Conservation (phyloP, 75 land plant species). For the Adiantum capillusveneris region DNA sequence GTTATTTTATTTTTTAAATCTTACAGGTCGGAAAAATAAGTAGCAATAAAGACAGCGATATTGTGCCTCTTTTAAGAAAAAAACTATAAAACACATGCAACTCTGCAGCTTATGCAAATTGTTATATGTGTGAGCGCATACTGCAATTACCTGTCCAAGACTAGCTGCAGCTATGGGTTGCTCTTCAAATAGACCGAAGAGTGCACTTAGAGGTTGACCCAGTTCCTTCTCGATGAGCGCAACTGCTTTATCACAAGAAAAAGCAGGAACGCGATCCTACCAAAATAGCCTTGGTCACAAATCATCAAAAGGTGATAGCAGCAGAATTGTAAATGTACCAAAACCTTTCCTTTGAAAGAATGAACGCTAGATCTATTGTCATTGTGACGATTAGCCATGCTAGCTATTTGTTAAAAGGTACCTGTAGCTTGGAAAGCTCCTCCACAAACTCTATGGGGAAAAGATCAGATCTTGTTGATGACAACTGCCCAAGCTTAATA, state of each 20-base stretch:
- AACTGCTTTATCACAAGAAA: constrained; percentile 72
- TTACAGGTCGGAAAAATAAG: too few relatives aligned
- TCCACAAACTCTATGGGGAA: constrained; percentile 92
- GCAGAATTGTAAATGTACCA: background rate
- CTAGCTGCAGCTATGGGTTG: constrained; percentile 97
- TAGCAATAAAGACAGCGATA: too few relatives aligned
- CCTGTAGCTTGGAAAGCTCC: constrained; percentile 96
- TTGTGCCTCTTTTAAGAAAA: too few relatives aligned
- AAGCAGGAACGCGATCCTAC: constrained; percentile 96
- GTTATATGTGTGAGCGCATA: too few relatives aligned
- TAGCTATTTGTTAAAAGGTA: constrained; percentile 7
- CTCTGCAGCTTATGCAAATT: too few relatives aligned
- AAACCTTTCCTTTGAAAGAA: background rate
- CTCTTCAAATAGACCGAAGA: constrained; percentile 79
- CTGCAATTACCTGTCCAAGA: constrained; percentile 99
- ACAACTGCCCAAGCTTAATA: constrained; percentile 89
- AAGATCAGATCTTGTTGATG: constrained; percentile 91
- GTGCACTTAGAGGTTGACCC: constrained; percentile 52
- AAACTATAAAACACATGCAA: too few relatives aligned
- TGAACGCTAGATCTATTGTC: background rate
- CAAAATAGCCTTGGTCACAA: background rate
- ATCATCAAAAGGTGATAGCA: background rate
- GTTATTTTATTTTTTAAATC: too few relatives aligned
- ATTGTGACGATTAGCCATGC: background rate
- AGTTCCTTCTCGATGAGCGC: constrained; percentile 61